Conservation (phyloP, 2,329 filamentous ascomycete species). For the Trichoderma sp. region DNA sequence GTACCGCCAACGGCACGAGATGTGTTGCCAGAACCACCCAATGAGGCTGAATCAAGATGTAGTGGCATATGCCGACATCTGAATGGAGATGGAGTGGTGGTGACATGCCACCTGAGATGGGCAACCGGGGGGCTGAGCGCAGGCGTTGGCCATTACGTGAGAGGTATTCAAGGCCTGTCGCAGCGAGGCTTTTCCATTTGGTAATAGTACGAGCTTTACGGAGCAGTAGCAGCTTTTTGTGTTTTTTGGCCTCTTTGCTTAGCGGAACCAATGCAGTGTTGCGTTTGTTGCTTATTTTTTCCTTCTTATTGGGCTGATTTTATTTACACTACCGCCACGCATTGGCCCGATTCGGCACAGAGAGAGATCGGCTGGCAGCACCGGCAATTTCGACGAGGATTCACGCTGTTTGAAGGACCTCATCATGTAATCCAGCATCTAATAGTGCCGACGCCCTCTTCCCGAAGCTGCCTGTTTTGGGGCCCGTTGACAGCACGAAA, state of each 20-base stretch:
- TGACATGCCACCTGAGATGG: constrained; percentile 13
- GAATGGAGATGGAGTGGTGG: neutral
- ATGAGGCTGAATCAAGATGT: constrained; percentile 11
- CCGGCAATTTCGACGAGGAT: neutral
- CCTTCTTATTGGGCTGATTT: neutral
- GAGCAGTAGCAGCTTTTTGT: neutral
- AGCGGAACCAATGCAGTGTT: neutral
- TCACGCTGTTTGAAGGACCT: neutral
- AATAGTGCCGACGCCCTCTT: neutral
- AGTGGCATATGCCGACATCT: neutral
- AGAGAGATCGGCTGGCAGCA: neutral
- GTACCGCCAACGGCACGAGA: neutral
- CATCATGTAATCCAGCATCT: neutral
- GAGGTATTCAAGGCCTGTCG: constrained; percentile 19
- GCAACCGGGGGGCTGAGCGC: neutral
- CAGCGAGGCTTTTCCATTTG: constrained; percentile 17
- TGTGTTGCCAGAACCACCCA: neutral
- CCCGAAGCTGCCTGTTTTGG: neutral
- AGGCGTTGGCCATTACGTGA: constrained; percentile 19
- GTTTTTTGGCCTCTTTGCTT: neutral
- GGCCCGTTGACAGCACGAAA: neutral
- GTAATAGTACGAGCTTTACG: constrained; percentile 12
- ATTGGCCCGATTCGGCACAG: neutral
- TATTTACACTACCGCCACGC: neutral
- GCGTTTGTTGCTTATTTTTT: neutral